Evolutionary conservation across 768 basidiomycete species (phyloP).

Genomic region (Antrodiella citrinella): DNA sequence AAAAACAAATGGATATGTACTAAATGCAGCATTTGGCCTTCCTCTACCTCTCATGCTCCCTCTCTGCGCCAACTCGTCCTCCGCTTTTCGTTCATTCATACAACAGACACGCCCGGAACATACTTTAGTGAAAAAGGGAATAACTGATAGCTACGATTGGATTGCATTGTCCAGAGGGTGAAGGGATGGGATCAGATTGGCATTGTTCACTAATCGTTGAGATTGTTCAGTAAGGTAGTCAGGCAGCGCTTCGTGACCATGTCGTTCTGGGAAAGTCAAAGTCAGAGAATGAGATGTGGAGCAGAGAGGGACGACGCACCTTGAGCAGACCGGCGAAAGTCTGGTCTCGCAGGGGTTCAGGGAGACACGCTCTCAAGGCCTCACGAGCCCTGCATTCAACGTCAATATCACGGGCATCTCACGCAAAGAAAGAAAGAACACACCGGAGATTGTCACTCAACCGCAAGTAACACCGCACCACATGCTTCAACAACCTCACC

Average conservation of each 20-base stretch:
- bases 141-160: background rate
- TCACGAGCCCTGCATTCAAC: slow-evolving; percentile 69
- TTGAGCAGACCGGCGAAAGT: slow-evolving; percentile 90
- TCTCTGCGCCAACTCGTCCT: background rate
- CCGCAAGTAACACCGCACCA: slow-evolving; percentile 93
- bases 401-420: background rate
- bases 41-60: background rate
- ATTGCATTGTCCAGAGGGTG: background rate
- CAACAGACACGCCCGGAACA: background rate
- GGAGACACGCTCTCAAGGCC: slow-evolving; percentile 89
- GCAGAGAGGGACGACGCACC: slow-evolving; percentile 33
- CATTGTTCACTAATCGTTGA: slow-evolving; percentile 41
- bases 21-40: background rate
- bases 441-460: slow-evolving; percentile 94
- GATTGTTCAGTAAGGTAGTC: slow-evolving; percentile 82
- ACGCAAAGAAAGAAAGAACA: slow-evolving; percentile 19
- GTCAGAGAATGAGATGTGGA: too few species aligned
- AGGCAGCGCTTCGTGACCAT: slow-evolving; percentile 97
- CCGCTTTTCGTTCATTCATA: background rate
- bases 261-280: slow-evolving; percentile 80
- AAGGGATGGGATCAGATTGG: background rate
- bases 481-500: slow-evolving; percentile 92
- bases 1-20: background rate
- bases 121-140: background rate
- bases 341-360: slow-evolving; percentile 89